Conservation (phyloP, 768 basidiomycete species). For the Trametes maxima region DNA sequence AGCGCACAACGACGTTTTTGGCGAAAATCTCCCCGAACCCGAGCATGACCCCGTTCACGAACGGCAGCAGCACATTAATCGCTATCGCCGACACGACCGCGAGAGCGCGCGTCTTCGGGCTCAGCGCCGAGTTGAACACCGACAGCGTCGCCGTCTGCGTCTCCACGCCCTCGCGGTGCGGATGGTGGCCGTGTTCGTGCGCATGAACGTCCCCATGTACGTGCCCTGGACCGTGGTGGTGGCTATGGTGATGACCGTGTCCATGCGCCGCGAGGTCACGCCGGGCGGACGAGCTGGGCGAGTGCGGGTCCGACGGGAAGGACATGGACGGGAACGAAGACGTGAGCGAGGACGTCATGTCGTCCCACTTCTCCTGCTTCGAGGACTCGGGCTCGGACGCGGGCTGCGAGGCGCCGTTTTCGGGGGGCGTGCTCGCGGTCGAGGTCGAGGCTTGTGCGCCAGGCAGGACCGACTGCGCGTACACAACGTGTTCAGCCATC, state of each 20-base stretch:
- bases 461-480: conserved; percentile 18
- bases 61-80: conserved; percentile 84
- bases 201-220: conserved; percentile 28
- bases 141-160: conserved; percentile 52
- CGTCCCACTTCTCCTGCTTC: conserved; percentile 64
- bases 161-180: conserved; percentile 8
- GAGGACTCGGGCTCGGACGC: conserved; percentile 35
- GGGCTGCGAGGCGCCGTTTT: conserved; percentile 17
- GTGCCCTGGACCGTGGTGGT: conserved; percentile 21
- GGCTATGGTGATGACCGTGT: conserved; percentile 21
- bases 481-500: background rate
- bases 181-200: conserved; percentile 14
- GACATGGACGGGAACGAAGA: conserved; percentile 81
- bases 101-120: conserved; percentile 64
- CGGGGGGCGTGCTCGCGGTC: conserved; percentile 10
- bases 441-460: conserved; percentile 14
- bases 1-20: conserved; percentile 65
- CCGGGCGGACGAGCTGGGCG: conserved; percentile 45
- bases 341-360: conserved; percentile 49
- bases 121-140: conserved; percentile 69
- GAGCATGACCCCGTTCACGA: conserved; percentile 94
- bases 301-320: conserved; percentile 64
- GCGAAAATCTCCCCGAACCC: conserved; percentile 96
- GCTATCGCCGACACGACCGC: conserved; percentile 75
- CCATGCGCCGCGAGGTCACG: conserved; percentile 24